Conservation (phyloP, 345 rosid genomes). For the Geranium rotundifolium region DNA sequence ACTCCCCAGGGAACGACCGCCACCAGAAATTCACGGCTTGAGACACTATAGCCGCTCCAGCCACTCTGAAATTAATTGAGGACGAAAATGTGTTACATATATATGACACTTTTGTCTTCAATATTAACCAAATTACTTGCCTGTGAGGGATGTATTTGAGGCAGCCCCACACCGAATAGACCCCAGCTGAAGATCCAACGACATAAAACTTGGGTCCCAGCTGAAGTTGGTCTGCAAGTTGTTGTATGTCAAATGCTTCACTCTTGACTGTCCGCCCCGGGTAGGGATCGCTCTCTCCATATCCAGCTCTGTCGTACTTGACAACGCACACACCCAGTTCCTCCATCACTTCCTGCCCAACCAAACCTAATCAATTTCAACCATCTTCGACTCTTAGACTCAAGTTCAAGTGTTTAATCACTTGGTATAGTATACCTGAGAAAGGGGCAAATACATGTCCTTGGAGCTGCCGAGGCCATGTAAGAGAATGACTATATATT, state of each 20-base stretch:
- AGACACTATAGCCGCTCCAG: slow-evolving; percentile 63
- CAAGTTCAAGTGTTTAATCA: too few species aligned
- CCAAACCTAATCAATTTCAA: too few species aligned
- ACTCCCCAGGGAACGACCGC: slow-evolving; percentile 57
- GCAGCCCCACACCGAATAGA: slow-evolving; percentile 79
- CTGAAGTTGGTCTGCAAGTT: too few species aligned
- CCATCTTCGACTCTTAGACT: too few species aligned
- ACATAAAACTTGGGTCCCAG: too few species aligned
- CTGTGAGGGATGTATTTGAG: slow-evolving; percentile 80
- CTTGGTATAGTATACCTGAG: too few species aligned
- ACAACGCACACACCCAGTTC: slow-evolving; percentile 58
- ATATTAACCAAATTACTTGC: too few species aligned
- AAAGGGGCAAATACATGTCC: slow-evolving; percentile 35
- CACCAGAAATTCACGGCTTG: slow-evolving; percentile 67
- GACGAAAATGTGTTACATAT: background rate
- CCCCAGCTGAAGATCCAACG: slow-evolving; percentile 93
- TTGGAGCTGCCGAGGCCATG: slow-evolving; percentile 70
- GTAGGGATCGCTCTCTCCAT: slow-evolving; percentile 77
- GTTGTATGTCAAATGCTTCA: slow-evolving; percentile 67
- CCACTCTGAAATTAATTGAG: slow-evolving; percentile 37
- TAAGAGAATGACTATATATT: slow-evolving; percentile 39
- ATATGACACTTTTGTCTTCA: background rate
- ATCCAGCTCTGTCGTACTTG: slow-evolving; percentile 77
- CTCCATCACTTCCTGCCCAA: slow-evolving; percentile 65
- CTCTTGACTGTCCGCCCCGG: slow-evolving; percentile 56